A percentile compares a stretch with the other conserved stretches of the same genome.
Evolutionary conservation across 1,284 basidiomycete species (phyloP).

Genomic region (Malassezia furfur): DNA sequence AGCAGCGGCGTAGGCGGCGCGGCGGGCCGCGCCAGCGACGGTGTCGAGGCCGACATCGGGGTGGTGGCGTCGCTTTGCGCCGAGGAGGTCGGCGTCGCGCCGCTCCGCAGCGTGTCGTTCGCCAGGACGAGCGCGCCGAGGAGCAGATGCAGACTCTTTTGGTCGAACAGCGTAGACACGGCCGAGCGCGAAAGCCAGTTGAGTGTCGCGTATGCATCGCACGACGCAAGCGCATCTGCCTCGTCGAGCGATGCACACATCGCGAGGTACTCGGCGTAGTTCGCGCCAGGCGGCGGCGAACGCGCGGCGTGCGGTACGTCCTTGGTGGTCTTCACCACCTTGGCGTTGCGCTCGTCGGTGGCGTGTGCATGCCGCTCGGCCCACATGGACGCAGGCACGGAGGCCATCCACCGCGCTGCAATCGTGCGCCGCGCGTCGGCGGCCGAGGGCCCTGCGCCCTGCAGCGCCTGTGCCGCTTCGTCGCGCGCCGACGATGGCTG

Average conservation of each 20-base stretch:
- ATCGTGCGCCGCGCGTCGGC: not conserved
- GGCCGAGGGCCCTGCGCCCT: conserved; percentile 1
- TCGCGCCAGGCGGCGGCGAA: not conserved
- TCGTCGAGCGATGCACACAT: not conserved
- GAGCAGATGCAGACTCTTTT: not conserved
- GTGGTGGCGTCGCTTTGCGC: not conserved
- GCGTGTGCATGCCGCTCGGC: not conserved
- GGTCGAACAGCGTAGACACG: not conserved
- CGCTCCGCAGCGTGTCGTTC: not conserved
- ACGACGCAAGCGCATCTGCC: not conserved
- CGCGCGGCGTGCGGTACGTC: not conserved
- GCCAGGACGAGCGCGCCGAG: conserved; percentile 3
- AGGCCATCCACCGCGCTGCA: not conserved
- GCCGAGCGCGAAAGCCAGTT: not conserved
- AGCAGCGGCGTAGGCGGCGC: not conserved
- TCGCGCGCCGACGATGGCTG: not conserved
- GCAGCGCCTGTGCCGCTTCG: not conserved
- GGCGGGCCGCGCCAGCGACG: not conserved
- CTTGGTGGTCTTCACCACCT: not conserved
- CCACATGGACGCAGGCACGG: not conserved
- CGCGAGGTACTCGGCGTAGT: not conserved
- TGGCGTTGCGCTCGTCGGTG: not conserved
- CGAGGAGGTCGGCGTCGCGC: not conserved
- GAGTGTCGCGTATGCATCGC: not conserved
- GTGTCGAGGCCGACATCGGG: no score